Evolutionary conservation across 2,329 filamentous ascomycete genomes (phyloP).

Genomic region (Tolypocladium tropicale): DNA sequence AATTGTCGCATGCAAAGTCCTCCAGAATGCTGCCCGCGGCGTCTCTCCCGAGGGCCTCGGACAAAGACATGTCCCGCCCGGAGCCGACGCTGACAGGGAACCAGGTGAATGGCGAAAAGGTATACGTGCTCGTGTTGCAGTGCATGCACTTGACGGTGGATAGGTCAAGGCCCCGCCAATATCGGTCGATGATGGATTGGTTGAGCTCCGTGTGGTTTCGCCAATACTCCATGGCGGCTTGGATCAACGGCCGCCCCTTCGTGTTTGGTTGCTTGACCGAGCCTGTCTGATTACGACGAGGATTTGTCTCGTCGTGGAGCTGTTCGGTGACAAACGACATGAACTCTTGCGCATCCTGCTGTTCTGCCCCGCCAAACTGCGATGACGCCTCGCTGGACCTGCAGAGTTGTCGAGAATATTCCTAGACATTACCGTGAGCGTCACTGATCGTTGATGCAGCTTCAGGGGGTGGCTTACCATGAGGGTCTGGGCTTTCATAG

Average conservation of each 20-base stretch:
- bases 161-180: constrained; percentile 70
- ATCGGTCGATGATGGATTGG: constrained; percentile 64
- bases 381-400: constrained; percentile 14
- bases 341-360: constrained; percentile 91
- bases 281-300: constrained; percentile 31
- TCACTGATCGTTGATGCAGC: neutral
- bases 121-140: constrained; percentile 39
- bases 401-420: constrained; percentile 39
- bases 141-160: constrained; percentile 58
- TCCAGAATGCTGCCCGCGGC: constrained; percentile 56
- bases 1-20: constrained; percentile 65
- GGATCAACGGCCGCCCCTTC: constrained; percentile 21
- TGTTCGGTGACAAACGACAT: constrained; percentile 72
- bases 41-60: constrained; percentile 61
- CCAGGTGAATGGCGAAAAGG: constrained; percentile 41
- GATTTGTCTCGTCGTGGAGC: constrained; percentile 79
- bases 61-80: constrained; percentile 24
- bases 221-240: constrained; percentile 70
- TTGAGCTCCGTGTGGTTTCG: constrained; percentile 57
- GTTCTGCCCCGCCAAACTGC: constrained; percentile 60
- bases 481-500: constrained; percentile 44
- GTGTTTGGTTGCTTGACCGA: constrained; percentile 20
- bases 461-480: constrained; percentile 35
- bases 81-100: constrained; percentile 32
- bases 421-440: constrained; percentile 23